Base-by-base conservation (phyloP, 192 early-diverging fungal species). In the Tieghemiomyces parasiticus region DNA sequence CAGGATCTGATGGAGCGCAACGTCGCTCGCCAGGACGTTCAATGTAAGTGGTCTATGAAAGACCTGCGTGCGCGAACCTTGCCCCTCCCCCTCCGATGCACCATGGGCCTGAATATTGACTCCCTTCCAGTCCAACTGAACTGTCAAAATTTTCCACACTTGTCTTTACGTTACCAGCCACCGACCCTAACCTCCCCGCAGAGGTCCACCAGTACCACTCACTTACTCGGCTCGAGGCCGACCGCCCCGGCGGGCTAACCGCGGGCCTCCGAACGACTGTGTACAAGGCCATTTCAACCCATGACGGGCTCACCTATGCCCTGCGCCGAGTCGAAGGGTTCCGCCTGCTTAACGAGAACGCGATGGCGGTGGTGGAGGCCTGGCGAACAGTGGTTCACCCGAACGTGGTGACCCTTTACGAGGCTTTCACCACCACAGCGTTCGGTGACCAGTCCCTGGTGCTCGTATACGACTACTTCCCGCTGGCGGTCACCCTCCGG, bases 391-490 rank as follows among this genome's bases (percentile, higher is more conserved):
- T 97, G 20, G 74, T 81, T 38, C 89, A 91, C 65, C 78, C 91
- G 13, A 87, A 83, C 58, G 73, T 97, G 52, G 89, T 91, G 8
- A 88, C 84, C 30, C 75, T 97, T 26, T 77, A 86, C 19, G 93
- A 97, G 70, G 96, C 88, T 26, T 97, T 99, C 64, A 92, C 93
- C 1, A 97, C 92, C 6, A 88, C 84, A 45, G 89, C 89, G 2
- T 97, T 97, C 81, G 92, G 90, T 19, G 94, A 97, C 65, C 79
- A 86, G 86, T 83, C 95, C n/a, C 76, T 99, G n/a, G 81, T 97
- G 12, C 79, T 99, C 64, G 92, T 96, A 4, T 93, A 90, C 66
- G 94, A 97, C 67, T 95, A 88, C 68, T 86, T 92, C 73, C 93
- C 93, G 10, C 60, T 68, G 46, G 59, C 74, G 20, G 50, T 60